Evolutionary conservation across 2,329 filamentous ascomycete genomes (phyloP), one percentile per base, ranked within the genome.

Genomic region (Sclerotinia nivalis): DNA sequence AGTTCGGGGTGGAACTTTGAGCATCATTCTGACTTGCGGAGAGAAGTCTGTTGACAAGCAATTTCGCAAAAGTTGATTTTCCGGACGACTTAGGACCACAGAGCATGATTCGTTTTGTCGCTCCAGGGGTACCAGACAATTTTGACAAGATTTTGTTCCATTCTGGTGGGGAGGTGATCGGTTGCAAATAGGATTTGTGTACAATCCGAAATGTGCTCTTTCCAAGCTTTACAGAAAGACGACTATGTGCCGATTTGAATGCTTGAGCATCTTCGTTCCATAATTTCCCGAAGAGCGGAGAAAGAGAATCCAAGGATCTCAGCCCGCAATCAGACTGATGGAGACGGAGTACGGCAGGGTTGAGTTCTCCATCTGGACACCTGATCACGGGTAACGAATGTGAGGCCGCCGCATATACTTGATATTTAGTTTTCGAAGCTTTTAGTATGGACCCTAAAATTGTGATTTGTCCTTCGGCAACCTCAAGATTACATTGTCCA

Each of bases 41-140:
- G 75, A 92, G 79, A 12, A 92, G 80, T 15, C 87, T 85, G 75
- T 94, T 94, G 12, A 85, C 80, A 2, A 94, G 81, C 6, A 93
- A 79, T 61, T 86, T 87, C 18, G 87, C 86, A 77, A 93, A 91
- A 0, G 90, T 93, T 0, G 91, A 93, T 76, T 94, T 94, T 2
- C 91, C 91, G 3, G 91, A 88, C 0, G 87, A 88, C 73, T 93
- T 91, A 0, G 89, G 87, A 0, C 91, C 91, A 64, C 89, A 89
- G 3, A 93, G 81, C 71, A 93, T 82, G 9, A 87, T 82, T 2
- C 82, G 81, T 2, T 79, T 79, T 59, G 79, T 77, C 9, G 75
- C 78, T 20, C 76, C 77, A 62, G 78, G 81, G 15, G 74, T 75
- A 49, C 75, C 80, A 37, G 74, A 71, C 10, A 75, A 59, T 70